These are phyloP conservation scores for Yarrowia bubula DNA, from an alignment of 805 yeast genomes.

Conservation along the genomic window DNA sequence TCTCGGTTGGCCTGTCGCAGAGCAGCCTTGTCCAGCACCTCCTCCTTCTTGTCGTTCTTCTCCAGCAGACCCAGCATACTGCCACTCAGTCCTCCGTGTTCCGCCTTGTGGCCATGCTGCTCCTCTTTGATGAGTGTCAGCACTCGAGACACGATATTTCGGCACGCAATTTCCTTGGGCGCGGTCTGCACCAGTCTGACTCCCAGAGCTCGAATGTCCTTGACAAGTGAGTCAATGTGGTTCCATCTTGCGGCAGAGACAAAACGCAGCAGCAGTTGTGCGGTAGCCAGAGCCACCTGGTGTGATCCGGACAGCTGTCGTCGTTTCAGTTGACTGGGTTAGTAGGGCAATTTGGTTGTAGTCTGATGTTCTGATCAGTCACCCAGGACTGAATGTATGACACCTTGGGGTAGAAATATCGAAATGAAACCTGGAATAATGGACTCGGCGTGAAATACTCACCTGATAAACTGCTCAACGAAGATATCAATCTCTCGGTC, in stretches of 20 bases:
- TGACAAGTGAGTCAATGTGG: conserved; percentile 67
- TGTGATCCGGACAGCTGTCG: conserved; percentile 81
- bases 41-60: conserved; percentile 35
- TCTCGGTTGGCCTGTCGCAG: conserved; percentile 44
- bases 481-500: conserved; percentile 25
- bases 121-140: conserved; percentile 86
- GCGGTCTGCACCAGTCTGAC: conserved; percentile 64
- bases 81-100: conserved; percentile 39
- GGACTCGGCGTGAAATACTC: background rate
- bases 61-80: conserved; percentile 85
- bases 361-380: no score
- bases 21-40: conserved; percentile 30
- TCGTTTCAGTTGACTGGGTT: conserved; percentile 55
- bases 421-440: background rate
- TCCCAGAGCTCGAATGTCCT: conserved; percentile 73
- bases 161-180: conserved; percentile 84
- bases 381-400: no score
- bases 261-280: conserved; percentile 82
- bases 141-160: conserved; percentile 87
- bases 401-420: no score
- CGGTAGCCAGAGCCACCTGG: conserved; percentile 78
- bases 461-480: conserved; percentile 24
- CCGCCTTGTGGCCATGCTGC: conserved; percentile 49
- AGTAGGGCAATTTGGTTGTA: background rate
- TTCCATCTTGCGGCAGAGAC: conserved; percentile 89